Evolutionary conservation across 352 stramenopile genomes (phyloP), one percentile per base, ranked within the genome.

Genomic region (Saprolegnia parasitica): DNA sequence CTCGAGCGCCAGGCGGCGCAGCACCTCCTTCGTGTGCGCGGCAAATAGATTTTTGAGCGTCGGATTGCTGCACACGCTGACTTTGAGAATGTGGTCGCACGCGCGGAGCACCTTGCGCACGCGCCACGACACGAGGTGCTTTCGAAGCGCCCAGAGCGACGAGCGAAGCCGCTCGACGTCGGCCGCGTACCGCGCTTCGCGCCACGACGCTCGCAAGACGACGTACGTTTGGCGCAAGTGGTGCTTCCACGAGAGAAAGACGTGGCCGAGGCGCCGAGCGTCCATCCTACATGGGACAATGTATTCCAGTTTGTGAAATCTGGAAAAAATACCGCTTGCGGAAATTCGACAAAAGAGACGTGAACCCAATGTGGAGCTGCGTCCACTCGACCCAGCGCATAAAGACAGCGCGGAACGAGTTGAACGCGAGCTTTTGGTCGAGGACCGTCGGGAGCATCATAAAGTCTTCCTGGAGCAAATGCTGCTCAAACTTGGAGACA

Each of bases 31-130:
- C 37, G 87, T 81, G 58, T 93, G 83, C 21, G 72, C 61, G 57
- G 85, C 74, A 70, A 91, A 89, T 18, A 87, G 72, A 56, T 89
- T 81, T 68, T 93, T 93, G 40, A 93, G 75, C 13, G 85, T 90
- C 29, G 85, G 85, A 0, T 70, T 70, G 63, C 63, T 70, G 45
- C 63, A 70, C 21, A 70, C 63, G 37, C 63, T 70, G 15, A 70
- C 46, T 24, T 61, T 60, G n/a, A 70, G 50, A 15, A 52, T 70
- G 49, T 46, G 63, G 42, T 70, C 63, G 54, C 63, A 70, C 20
- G 63, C 63, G 11, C 46, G 21, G 16, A 70, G 37, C 10, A 70
- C 63, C 9, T 56, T 55, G n/a, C 63, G 63, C 9, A 62, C 50
- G 35, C 50, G 46, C 20, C 47, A 37, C 20, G 63, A 70, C 20